Base-by-base conservation (phyloP, 495 filamentous ascomycete species). In the Apiosordaria backusii region DNA sequence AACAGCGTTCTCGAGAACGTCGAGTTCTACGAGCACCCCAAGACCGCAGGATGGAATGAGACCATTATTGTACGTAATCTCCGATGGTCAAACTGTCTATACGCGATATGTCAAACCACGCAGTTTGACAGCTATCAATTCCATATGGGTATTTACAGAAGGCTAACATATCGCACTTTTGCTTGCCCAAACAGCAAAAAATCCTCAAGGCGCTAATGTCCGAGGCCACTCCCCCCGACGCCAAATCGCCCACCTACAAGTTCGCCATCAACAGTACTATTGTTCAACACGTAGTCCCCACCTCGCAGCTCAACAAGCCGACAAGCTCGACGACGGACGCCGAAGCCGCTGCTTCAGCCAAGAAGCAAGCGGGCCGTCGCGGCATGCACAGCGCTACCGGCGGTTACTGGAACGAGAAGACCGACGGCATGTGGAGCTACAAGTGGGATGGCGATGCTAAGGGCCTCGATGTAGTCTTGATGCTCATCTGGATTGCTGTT, bases 221-320 rank as follows among this genome's bases (percentile, higher is more conserved):
- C 64, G 93, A 96, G 71, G 89, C 92, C 53, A 86, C 87, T 16
- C 89, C 88, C 15, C 62, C 80, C 7, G 81, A 80, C 57, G 73
- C 77, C 60, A 65, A 77, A n/a, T 65, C 62, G 57, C 83, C 81
- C 64, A 76, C 84, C 23, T 96, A 88, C 84, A 97, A 97, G 77
- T 99, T 91, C 79, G 89, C 90, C 66, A 92, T 97, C 76, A 97
- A 96, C 84, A 96, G 91, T 83, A 98, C 93, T 69, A 97, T 98
- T 75, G 95, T 99, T 66, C 95, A 99, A 77, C 94, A 99, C 74
- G 81, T 89, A 16, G 78, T 86, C 58, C 79, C 85, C 64, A 83
- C 83, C 22, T 79, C 83, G 62, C 76, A 81, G 64, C 76, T 83
- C 19, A 85, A 84, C 78, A 84, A 84, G 78, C 67, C 81, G 57